A percentile compares a stretch with the other conserved stretches of the same genome.
These are phyloP conservation scores for Penicillium sp. DNA, from an alignment of 2,329 filamentous ascomycete genomes.

Conservation along the genomic window DNA sequence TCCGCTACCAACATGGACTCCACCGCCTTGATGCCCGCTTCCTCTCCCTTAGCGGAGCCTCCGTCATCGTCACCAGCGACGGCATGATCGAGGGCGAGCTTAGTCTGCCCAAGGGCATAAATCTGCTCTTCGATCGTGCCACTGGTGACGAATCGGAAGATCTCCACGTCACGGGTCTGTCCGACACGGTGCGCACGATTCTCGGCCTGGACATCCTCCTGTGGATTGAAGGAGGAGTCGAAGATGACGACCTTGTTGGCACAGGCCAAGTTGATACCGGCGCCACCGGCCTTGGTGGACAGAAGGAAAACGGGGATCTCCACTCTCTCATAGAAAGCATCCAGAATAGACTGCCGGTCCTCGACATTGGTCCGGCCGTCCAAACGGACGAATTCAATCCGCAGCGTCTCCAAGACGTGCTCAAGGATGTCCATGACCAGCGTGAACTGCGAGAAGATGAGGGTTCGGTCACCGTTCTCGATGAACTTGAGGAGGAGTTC, in stretches of 20 bases:
- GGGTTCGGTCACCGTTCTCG: constrained; percentile 76
- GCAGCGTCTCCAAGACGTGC: constrained; percentile 71
- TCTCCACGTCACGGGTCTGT: constrained; percentile 85
- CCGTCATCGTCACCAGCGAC: constrained; percentile 61
- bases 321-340: constrained; percentile 75
- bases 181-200: constrained; percentile 95
- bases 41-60: constrained; percentile 52
- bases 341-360: constrained; percentile 82
- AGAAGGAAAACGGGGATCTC: constrained; percentile 88
- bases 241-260: constrained; percentile 99
- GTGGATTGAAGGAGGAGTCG: constrained; percentile 94
- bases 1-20: constrained; percentile 52
- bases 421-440: constrained; percentile 88
- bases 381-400: constrained; percentile 78
- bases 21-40: constrained; percentile 51
- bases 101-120: constrained; percentile 85
- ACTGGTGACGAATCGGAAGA: constrained; percentile 77
- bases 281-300: constrained; percentile 91
- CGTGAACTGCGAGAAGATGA: constrained; percentile 93
- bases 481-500: constrained; percentile 73
- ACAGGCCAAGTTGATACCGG: constrained; percentile 90
- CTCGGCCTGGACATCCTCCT: constrained; percentile 97
- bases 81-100: constrained; percentile 81
- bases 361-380: constrained; percentile 81
- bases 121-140: constrained; percentile 92